A percentile compares a stretch with the other conserved stretches of the same genome.
phyloP scores from a whole-genome alignment of 108 stramenopile genomes.

The Schizochytrium sp. region DNA sequence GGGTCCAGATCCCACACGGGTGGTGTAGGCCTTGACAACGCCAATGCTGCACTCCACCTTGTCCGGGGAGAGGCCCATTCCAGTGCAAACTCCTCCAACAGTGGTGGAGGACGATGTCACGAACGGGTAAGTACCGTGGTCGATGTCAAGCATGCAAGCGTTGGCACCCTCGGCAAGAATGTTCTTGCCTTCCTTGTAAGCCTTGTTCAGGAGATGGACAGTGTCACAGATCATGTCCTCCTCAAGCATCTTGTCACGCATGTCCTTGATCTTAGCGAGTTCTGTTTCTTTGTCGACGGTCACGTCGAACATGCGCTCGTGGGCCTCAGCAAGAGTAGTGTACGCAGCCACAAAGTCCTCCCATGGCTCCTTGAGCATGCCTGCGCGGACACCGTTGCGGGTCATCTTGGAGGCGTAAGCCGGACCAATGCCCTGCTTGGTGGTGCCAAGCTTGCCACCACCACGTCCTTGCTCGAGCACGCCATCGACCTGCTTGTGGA shows the following conservation, averaged over 20 bases:
- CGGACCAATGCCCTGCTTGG: slow-evolving; percentile 98
- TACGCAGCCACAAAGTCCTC: slow-evolving; percentile 86
- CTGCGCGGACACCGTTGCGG: slow-evolving; percentile 96
- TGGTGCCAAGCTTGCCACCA: slow-evolving; percentile 89
- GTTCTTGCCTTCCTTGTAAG: slow-evolving; percentile 84
- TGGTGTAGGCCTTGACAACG: slow-evolving; percentile 98
- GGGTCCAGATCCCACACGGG: slow-evolving; percentile 98
- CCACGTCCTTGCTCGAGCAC: slow-evolving; percentile 81
- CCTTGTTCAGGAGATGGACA: slow-evolving; percentile 6
- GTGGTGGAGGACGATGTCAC: slow-evolving; percentile 96
- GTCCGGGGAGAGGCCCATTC: slow-evolving; percentile 92
- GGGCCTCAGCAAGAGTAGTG: slow-evolving; percentile 83
- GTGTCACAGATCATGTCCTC: slow-evolving; percentile 78
- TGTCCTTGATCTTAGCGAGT: slow-evolving; percentile 86
- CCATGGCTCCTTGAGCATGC: slow-evolving; percentile 79
- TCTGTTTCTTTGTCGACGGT: slow-evolving; percentile 86
- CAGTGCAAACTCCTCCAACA: slow-evolving; percentile 94
- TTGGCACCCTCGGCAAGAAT: slow-evolving; percentile 99
- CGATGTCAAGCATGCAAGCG: slow-evolving; percentile 99
- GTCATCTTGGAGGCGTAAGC: slow-evolving; percentile 95
- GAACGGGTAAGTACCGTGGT: slow-evolving; percentile 98
- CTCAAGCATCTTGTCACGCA: slow-evolving; percentile 76
- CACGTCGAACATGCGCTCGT: slow-evolving; percentile 83
- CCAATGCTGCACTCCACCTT: slow-evolving; percentile 93
- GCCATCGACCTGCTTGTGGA: slow-evolving; percentile 96